These are phyloP conservation scores for Plasmodium reichenowi DNA, from an alignment of 169 alveolate genomes.

Conservation along the genomic window DNA sequence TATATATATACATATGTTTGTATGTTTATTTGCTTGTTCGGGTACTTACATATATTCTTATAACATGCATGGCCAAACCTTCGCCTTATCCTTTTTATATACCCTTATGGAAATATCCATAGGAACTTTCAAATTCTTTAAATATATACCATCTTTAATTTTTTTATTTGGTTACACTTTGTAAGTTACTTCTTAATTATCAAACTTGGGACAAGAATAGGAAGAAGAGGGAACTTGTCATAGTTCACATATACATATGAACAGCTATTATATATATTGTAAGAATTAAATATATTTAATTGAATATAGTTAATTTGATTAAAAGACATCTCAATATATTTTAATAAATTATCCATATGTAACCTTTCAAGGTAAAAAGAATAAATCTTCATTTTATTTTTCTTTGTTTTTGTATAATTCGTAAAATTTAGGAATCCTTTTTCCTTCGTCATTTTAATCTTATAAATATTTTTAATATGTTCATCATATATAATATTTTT, in stretches of 20 bases:
- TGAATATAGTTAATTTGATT: slow-evolving; percentile 16
- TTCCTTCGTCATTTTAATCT: too few relatives aligned
- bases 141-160: too few relatives aligned
- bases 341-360: background rate
- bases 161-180: too few relatives aligned
- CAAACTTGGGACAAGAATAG: background rate
- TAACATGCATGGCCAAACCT: too few relatives aligned
- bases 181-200: too few relatives aligned
- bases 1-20: background rate
- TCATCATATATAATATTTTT: too few relatives aligned
- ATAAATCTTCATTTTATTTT: slow-evolving; percentile 10
- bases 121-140: background rate
- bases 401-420: slow-evolving; percentile 19
- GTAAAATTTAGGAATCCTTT: slow-evolving; percentile 14
- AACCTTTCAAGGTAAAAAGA: slow-evolving; percentile 13
- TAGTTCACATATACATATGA: slow-evolving; percentile 25
- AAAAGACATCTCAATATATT: slow-evolving; percentile 36
- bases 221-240: background rate
- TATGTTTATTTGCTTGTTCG: background rate
- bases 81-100: too few relatives aligned
- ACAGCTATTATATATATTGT: slow-evolving; percentile 6
- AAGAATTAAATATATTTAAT: slow-evolving; percentile 45
- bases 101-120: background rate
- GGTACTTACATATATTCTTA: background rate
- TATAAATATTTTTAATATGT: too few relatives aligned